Percentiles rank a stretch among this genome's conserved stretches.
These are phyloP conservation scores for Nematodospora anomalae DNA, from an alignment of 1,139 yeast species.

Conservation along the genomic window DNA sequence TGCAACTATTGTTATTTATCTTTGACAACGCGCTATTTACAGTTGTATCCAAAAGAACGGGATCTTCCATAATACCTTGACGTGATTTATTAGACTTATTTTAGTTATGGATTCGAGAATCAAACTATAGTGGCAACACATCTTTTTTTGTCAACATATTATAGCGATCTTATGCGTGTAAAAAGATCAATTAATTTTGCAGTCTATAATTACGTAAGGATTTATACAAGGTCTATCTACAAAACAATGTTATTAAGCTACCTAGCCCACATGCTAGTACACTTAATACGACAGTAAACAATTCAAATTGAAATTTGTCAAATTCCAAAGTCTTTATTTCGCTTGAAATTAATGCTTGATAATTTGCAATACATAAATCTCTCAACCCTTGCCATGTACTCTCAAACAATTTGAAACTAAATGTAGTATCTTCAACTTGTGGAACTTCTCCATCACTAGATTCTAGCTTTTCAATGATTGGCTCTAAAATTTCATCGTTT, in stretches of 20 bases:
- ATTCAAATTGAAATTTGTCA: slow-evolving; percentile 26
- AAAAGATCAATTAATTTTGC: background rate
- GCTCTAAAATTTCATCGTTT: slow-evolving; percentile 13
- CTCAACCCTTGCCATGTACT: slow-evolving; percentile 22
- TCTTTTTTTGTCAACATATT: slow-evolving; percentile 3
- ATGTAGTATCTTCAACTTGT: background rate
- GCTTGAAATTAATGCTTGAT: slow-evolving; percentile 21
- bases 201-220: background rate
- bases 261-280: slow-evolving; percentile 26
- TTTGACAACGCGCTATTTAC: slow-evolving; percentile 13
- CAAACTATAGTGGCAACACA: slow-evolving; percentile 11
- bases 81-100: background rate
- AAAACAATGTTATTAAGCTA: slow-evolving; percentile 19
- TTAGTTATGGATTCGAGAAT: slow-evolving; percentile 2
- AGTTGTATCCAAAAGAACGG: slow-evolving; percentile 19
- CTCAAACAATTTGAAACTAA: slow-evolving; percentile 6
- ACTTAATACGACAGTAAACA: slow-evolving; percentile 20
- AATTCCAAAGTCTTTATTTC: slow-evolving; percentile 20
- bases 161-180: background rate
- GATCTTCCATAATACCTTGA: slow-evolving; percentile 21
- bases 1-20: slow-evolving; percentile 2
- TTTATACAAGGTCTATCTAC: slow-evolving; percentile 9
- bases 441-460: slow-evolving; percentile 9
- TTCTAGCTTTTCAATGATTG: slow-evolving; percentile 14
- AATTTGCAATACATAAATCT: slow-evolving; percentile 16